Evolutionary conservation across 192 early-diverging fungal genomes (phyloP).

Genomic region (Phlyctochytrium arcticum): DNA sequence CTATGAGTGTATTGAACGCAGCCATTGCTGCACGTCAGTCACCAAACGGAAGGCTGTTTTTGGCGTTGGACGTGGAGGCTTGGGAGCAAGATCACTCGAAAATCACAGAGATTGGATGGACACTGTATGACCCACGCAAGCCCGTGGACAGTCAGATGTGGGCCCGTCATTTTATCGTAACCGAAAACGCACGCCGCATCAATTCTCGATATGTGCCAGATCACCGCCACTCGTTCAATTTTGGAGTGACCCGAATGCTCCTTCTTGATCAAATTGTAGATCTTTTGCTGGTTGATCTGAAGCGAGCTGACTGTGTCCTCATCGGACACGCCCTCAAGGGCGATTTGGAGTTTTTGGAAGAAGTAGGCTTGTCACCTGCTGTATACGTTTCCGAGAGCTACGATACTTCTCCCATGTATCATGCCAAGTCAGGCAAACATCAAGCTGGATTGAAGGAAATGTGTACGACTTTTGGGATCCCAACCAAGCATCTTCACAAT

Average conservation of each 20-base stretch:
- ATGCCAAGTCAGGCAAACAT: neutral
- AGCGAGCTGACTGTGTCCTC: neutral
- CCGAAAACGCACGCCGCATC: neutral
- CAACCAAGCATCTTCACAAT: too few species aligned
- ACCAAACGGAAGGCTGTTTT: too few species aligned
- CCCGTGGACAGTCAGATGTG: neutral
- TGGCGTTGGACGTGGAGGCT: too few species aligned
- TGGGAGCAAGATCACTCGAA: too few species aligned
- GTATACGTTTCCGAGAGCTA: too few species aligned
- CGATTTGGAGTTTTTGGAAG: neutral
- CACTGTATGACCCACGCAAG: too few species aligned
- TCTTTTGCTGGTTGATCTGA: neutral
- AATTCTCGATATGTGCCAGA: neutral
- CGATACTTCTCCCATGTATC: neutral
- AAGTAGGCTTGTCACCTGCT: too few species aligned
- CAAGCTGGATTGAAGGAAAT: neutral
- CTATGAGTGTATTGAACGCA: too few species aligned
- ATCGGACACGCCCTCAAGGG: neutral
- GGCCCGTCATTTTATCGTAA: neutral
- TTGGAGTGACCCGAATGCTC: neutral
- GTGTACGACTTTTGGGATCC: too few species aligned
- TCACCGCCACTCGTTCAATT: neutral
- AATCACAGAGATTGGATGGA: too few species aligned
- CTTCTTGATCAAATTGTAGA: neutral
- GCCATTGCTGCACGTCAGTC: too few species aligned